Percentiles rank a stretch among this genome's conserved stretches.
phyloP scores from a whole-genome alignment of 2,329 filamentous ascomycete genomes.

The Chrysoporthe puriensis region DNA sequence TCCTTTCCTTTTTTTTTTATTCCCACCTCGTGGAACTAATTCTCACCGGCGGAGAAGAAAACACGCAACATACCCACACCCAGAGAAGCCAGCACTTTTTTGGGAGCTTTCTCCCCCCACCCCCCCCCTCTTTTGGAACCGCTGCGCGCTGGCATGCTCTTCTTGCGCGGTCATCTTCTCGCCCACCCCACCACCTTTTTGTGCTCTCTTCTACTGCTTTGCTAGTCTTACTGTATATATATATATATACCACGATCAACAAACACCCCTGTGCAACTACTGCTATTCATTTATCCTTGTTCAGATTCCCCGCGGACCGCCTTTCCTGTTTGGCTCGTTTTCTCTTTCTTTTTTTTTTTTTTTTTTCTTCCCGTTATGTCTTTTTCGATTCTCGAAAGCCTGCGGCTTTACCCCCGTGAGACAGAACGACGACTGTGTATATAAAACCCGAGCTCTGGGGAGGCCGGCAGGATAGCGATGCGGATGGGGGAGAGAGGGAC shows the following conservation, averaged over 20 bases:
- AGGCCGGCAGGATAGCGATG: no score
- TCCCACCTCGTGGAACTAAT: not conserved
- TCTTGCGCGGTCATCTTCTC: not conserved
- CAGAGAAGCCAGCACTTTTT: conserved; percentile 9
- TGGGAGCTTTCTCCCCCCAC: not conserved
- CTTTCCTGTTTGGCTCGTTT: not conserved
- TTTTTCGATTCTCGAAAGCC: not conserved
- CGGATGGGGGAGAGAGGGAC: not conserved
- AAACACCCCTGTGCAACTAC: conserved; percentile 10
- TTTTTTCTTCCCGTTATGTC: no score
- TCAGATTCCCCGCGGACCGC: not conserved
- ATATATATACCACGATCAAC: conserved; percentile 3
- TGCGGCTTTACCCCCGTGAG: not conserved
- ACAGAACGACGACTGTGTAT: not conserved
- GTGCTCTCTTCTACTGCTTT: not conserved
- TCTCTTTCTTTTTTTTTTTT: not conserved
- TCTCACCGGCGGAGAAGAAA: conserved; percentile 14
- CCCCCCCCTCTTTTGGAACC: not conserved
- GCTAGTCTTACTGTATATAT: not conserved
- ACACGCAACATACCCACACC: not conserved
- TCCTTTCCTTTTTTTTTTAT: not conserved
- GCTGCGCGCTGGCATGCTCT: not conserved
- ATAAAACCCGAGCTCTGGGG: not conserved
- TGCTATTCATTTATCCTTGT: not conserved
- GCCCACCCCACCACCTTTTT: not conserved